Percentiles rank a stretch among this genome's conserved stretches.
Conservation (phyloP, 2,329 filamentous ascomycete species). For the Phyllosticta citribraziliensis region DNA sequence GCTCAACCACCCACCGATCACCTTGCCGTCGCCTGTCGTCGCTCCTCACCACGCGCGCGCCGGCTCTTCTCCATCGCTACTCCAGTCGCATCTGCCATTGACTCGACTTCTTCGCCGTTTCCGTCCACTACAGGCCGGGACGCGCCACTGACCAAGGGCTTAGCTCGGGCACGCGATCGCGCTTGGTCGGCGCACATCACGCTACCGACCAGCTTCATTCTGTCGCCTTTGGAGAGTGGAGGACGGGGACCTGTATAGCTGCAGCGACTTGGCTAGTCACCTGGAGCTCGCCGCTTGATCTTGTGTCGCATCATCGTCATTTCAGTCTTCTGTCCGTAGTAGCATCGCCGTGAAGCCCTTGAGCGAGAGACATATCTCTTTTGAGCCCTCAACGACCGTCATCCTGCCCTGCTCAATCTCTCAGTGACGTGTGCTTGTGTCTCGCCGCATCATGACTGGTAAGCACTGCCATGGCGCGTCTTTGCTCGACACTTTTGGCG, state of each 20-base stretch:
- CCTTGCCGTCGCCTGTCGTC: background rate
- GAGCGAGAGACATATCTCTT: slow-evolving; percentile 6
- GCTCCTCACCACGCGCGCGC: background rate
- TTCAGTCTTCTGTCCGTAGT: slow-evolving; percentile 9
- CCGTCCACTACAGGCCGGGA: background rate
- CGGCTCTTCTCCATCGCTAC: background rate
- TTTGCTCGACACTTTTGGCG: background rate
- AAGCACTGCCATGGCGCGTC: slow-evolving; percentile 34
- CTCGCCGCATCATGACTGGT: slow-evolving; percentile 46
- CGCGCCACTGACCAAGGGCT: background rate
- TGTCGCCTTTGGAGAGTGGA: background rate
- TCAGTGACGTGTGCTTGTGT: slow-evolving; percentile 8
- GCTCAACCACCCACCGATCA: background rate
- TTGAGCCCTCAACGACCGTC: slow-evolving; percentile 7
- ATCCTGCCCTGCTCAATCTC: background rate
- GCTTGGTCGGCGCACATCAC: background rate
- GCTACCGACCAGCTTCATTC: background rate
- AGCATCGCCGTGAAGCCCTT: slow-evolving; percentile 23
- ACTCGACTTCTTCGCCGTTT: background rate
- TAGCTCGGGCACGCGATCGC: background rate
- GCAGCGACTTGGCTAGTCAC: slow-evolving; percentile 3
- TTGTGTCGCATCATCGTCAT: slow-evolving; percentile 1
- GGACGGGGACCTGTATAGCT: slow-evolving; percentile 1
- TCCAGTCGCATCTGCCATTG: background rate
- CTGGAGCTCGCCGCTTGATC: slow-evolving; percentile 1